Percentiles rank a stretch among this genome's conserved stretches.
These are phyloP conservation scores for Candida sphagnicola DNA, from an alignment of 805 yeast species.

Conservation along the genomic window DNA sequence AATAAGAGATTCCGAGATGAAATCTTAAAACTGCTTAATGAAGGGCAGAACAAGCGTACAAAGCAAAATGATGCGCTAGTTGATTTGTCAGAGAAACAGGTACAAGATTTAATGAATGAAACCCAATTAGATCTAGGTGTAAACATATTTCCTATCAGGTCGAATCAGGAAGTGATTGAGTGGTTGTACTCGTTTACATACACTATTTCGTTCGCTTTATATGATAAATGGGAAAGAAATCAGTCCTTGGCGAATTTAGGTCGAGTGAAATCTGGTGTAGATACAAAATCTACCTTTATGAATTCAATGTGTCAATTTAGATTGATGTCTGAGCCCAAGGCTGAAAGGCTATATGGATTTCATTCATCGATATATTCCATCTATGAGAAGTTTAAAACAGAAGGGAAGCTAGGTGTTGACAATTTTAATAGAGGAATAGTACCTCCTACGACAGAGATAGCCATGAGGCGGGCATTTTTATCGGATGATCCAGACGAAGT, in stretches of 20 bases:
- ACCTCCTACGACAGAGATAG: conserved; percentile 47
- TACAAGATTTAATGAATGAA: conserved; percentile 38
- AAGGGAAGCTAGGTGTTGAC: conserved; percentile 37
- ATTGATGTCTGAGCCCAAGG: conserved; percentile 50
- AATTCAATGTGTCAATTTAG: conserved; percentile 55
- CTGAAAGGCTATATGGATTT: conserved; percentile 39
- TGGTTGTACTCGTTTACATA: conserved; percentile 59
- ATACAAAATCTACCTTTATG: conserved; percentile 41
- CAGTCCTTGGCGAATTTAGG: conserved; percentile 54
- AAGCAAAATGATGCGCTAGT: conserved; percentile 5
- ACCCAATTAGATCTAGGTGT: conserved; percentile 45
- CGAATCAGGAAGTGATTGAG: conserved; percentile 39
- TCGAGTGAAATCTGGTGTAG: conserved; percentile 50
- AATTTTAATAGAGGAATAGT: conserved; percentile 42
- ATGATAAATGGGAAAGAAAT: conserved; percentile 55
- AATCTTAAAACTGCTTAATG: conserved; percentile 22
- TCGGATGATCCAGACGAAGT: conserved; percentile 49
- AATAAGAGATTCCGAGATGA: conserved; percentile 40
- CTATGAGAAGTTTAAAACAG: conserved; percentile 19
- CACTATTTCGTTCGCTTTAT: conserved; percentile 48
- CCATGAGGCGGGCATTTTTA: conserved; percentile 45
- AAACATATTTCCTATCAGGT: conserved; percentile 49
- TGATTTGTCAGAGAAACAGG: conserved; percentile 22
- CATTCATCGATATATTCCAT: conserved; percentile 37
- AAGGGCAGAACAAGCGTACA: conserved; percentile 6